A percentile compares a stretch with the other conserved stretches of the same genome.
These are phyloP conservation scores for Macadamia tetraphylla DNA, from an alignment of 164 flowering plant genomes.

Conservation along the genomic window DNA sequence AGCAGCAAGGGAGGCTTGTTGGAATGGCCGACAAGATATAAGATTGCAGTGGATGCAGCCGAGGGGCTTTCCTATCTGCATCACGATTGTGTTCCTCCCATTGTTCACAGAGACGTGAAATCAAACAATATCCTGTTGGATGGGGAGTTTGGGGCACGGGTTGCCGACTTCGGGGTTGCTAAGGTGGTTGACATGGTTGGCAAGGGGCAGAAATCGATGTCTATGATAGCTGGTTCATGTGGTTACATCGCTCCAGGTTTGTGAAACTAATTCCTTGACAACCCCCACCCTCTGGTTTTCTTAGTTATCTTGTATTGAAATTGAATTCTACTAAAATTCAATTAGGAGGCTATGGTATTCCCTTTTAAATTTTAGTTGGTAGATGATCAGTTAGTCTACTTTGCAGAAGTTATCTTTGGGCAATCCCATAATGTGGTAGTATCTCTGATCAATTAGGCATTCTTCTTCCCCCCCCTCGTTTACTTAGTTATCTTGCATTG, in stretches of 20 bases:
- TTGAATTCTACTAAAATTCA: too few species aligned
- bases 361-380: not conserved
- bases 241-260: slow-evolving; percentile 84
- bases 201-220: slow-evolving; percentile 56
- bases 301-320: too few species aligned
- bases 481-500: too few species aligned
- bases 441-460: too few species aligned
- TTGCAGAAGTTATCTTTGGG: too few species aligned
- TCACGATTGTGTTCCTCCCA: slow-evolving; percentile 70
- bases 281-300: too few species aligned
- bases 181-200: slow-evolving; percentile 50
- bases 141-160: slow-evolving; percentile 54
- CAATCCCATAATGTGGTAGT: too few species aligned
- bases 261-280: slow-evolving; percentile 3
- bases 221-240: slow-evolving; percentile 71
- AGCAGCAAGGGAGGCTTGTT: slow-evolving; percentile 54
- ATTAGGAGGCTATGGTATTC: too few species aligned
- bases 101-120: slow-evolving; percentile 73
- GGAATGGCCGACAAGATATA: slow-evolving; percentile 62
- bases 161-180: slow-evolving; percentile 77
- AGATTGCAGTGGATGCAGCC: slow-evolving; percentile 63
- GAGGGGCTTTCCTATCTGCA: slow-evolving; percentile 80
- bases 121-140: slow-evolving; percentile 69
- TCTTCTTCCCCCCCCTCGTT: too few species aligned
- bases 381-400: not conserved